Conservation (phyloP, 2,329 filamentous ascomycete species). For the Penicillium psychrosexuale region DNA sequence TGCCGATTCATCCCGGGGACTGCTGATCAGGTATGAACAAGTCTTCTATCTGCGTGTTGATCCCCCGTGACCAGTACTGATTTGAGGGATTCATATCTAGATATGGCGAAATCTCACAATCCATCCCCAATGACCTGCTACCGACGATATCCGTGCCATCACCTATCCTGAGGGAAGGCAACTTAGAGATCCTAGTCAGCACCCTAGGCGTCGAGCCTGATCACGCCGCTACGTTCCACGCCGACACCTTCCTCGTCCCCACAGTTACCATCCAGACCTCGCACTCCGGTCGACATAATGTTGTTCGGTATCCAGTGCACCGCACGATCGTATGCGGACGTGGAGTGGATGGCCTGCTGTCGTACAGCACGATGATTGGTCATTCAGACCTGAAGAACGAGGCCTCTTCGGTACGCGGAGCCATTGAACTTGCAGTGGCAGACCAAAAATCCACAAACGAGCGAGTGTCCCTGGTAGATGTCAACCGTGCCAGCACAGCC, state of each 20-base stretch:
- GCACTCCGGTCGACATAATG: conserved; percentile 60
- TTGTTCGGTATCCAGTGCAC: conserved; percentile 79
- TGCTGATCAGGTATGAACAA: conserved; percentile 58
- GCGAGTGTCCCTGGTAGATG: conserved; percentile 57
- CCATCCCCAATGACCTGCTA: conserved; percentile 50
- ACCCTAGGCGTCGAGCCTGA: conserved; percentile 50
- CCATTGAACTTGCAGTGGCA: conserved; percentile 48
- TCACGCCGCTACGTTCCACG: conserved; percentile 49
- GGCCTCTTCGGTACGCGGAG: conserved; percentile 33
- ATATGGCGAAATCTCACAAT: conserved; percentile 53
- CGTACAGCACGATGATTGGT: conserved; percentile 34
- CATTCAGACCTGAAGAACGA: conserved; percentile 32
- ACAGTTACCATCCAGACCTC: conserved; percentile 67
- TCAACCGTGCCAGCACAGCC: conserved; percentile 60
- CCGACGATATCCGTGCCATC: conserved; percentile 56
- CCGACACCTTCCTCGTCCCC: conserved; percentile 71
- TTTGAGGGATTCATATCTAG: conserved; percentile 32
- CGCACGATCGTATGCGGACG: conserved; percentile 71
- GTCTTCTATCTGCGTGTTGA: background rate
- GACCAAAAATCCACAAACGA: conserved; percentile 28
- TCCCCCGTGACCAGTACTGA: background rate
- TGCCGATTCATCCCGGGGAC: conserved; percentile 51
- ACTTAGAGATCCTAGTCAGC: conserved; percentile 60
- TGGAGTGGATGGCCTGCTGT: conserved; percentile 63
- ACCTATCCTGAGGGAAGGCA: conserved; percentile 53